Evolutionary conservation across 164 flowering plant genomes (phyloP), one percentile per base, ranked within the genome.

Genomic region (Euptelea pleiosperma): DNA sequence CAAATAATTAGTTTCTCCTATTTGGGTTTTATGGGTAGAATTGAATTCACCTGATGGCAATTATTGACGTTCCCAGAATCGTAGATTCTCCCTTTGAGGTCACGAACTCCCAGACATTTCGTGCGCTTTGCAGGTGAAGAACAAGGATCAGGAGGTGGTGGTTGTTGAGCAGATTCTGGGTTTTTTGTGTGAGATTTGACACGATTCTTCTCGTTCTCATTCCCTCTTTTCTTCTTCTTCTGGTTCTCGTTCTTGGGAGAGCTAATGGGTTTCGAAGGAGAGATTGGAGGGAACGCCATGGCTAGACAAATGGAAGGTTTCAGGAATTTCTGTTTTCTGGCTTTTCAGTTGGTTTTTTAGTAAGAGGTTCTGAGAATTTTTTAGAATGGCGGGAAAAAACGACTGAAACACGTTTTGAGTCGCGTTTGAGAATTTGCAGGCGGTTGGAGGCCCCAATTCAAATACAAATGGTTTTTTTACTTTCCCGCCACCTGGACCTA

Each of bases 21-120:
- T 1, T 14, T 4, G 18, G 40, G 42, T 33, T 28, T n/a, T n/a
- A n/a, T n/a, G n/a, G n/a, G n/a, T n/a, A n/a, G n/a, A n/a, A n/a
- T n/a, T n/a, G n/a, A n/a, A n/a, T 46, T 58, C 55, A 87, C 96
- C 83, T 89, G 96, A 34, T 89, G 96, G 47, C 96, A 89, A 48
- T 82, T 69, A 44, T 75, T 82, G 2, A 85, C 89, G 45, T 77
- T 74, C 52, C 65, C 65, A 18, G 92, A 75, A 68, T 84, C 90
- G 41, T 82, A 82, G 31, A 81, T 75, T n/a, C 83, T 64, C 15
- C 77, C 68, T 1, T 77, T 73, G 5, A 69, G 34, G 19, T 79
- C 58, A 2, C 85, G 79, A 65, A 80, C 75, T 3, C 87, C 88
- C 0, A 83, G 74, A 30, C 34, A 18, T 11, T 60, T 81, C 5